Base-by-base conservation (phyloP, 2,329 filamentous ascomycete species). In the Penicillium verrucosum region DNA sequence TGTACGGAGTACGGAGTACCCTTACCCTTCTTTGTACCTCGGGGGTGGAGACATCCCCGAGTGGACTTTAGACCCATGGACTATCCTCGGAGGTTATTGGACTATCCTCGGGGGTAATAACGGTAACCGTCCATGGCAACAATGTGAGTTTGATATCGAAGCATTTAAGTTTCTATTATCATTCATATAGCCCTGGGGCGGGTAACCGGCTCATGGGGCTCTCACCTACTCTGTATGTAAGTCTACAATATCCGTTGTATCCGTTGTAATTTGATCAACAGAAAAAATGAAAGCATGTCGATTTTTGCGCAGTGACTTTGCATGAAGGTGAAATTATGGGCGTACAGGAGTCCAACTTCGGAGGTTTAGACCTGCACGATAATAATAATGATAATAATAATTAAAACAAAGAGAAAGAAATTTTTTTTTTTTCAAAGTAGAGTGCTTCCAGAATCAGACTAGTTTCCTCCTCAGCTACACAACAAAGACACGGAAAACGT, bases 381-480 rank as follows among this genome's bases (percentile, higher is more conserved):
- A 36, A 40, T 21, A 12, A 18, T 18, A 18, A 18, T 18, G 2
- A 18, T 18, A 18, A 18, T 18, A 18, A 18, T 18, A 18, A 18
- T 18, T 18, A 18, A 18, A 18, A 18, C 18, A 18, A 38, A 29
- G 4, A 32, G 32, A 27, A 6, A 36, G 5, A 18, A 37, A 41
- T n/a, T n/a, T n/a, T n/a, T n/a, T n/a, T n/a, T n/a, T n/a, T n/a
- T 18, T 18, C 18, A 18, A 18, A 18, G 18, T 18, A 50, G 41
- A 52, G 49, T 40, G 49, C 57, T 65, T 60, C 61, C 62, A 60
- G 58, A 60, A 64, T 18, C 40, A 62, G 64, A 56, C 51, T 65
- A 65, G 58, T 54, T 18, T 11, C 18, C 38, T 29, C 38, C 42
- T 49, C 53, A 51, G 47, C 47, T 52, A 25, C n/a, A 45, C 40